Evolutionary conservation across 2,329 filamentous ascomycete species (phyloP).

Genomic region (Geosmithia putterillii): DNA sequence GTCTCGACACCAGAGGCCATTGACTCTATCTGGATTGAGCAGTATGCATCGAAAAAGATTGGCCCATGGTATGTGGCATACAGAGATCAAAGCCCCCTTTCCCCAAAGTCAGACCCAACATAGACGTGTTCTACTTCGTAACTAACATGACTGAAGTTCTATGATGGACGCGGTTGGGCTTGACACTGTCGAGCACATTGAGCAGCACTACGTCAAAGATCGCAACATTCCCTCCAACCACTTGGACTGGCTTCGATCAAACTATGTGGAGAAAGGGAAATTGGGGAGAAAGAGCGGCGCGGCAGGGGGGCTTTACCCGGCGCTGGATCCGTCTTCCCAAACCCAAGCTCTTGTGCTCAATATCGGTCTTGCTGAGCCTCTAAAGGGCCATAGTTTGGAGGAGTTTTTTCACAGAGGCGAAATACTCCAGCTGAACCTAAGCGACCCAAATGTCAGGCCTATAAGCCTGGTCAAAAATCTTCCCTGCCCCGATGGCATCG

Average conservation of each 20-base stretch:
- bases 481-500: conserved; percentile 28
- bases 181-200: conserved; percentile 40
- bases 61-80: too few relatives aligned
- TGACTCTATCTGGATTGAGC: conserved; percentile 31
- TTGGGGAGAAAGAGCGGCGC: conserved; percentile 29
- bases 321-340: too few relatives aligned
- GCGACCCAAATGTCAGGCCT: too few relatives aligned
- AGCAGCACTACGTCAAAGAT: conserved; percentile 38
- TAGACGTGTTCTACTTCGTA: conserved; percentile 9
- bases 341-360: too few relatives aligned
- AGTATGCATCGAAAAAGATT: too few relatives aligned
- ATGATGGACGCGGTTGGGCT: conserved; percentile 37
- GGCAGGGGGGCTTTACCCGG: conserved; percentile 15
- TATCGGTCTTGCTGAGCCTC: too few relatives aligned
- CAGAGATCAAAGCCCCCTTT: neutral
- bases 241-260: conserved; percentile 15
- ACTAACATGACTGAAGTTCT: conserved; percentile 6
- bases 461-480: too few relatives aligned
- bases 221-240: conserved; percentile 21
- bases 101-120: too few relatives aligned
- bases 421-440: too few relatives aligned
- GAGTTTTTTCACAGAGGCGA: too few relatives aligned
- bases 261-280: conserved; percentile 31
- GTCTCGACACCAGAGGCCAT: conserved; percentile 35
- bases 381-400: too few relatives aligned